Evolutionary conservation across 2,329 filamentous ascomycete genomes (phyloP), one percentile per base, ranked within the genome.

Genomic region (Aureobasidium vineae): DNA sequence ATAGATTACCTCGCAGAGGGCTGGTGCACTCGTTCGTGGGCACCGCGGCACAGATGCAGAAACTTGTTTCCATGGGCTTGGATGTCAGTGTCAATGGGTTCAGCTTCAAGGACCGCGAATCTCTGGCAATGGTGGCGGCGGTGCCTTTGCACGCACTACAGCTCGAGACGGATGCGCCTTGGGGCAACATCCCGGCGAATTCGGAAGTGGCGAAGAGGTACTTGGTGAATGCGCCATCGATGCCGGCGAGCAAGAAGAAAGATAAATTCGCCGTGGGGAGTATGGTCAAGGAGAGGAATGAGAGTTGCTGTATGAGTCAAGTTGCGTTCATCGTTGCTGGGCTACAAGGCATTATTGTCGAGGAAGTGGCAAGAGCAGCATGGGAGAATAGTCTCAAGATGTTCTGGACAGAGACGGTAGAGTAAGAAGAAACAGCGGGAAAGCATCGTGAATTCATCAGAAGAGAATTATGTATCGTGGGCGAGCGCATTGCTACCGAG

Each of bases 261-360:
- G 80, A 83, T 52, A 83, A 81, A 69, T 85, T 52, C 19, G 5
- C 80, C 56, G 41, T 68, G 8, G 78, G 76, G 0, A 73, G 74
- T 38, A 82, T 84, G 80, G 76, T 84, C 1, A 85, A 84, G 69
- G 79, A 80, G 66, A 73, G 81, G 47, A 84, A 84, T 68, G 82
- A 84, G 70, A 83, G 81, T 56, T 84, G 81, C 68, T 73, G 72
- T 0, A 81, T 84, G 15, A 79, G 79, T 47, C 73, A 78, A 53
- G 81, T 84, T 40, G 82, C 80, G 0, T 73, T 78, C 57, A 73
- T 83, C 0, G 80, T 83, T 5, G 82, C 82, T 2, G 82, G 82
- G 8, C 65, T 84, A 59, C 83, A 81, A 67, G 80, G 77, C 0
- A 47, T 79, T 1, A 49, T 69, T 1, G 75, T 83, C 0, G 76